Evolutionary conservation across 768 basidiomycete genomes (phyloP).

Genomic region (Amanita brunnescens): DNA sequence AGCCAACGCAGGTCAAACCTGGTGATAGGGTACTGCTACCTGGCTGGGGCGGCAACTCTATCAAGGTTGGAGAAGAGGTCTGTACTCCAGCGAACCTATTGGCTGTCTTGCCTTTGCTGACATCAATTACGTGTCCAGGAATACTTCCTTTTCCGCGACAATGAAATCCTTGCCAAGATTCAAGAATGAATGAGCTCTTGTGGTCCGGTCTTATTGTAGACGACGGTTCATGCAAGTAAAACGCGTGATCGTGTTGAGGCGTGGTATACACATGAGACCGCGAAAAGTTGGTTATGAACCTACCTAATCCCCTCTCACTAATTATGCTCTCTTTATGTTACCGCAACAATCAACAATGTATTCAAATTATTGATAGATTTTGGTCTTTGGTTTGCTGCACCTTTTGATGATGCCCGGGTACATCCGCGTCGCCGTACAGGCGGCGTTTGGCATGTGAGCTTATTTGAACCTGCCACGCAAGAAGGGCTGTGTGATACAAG

Average conservation of each 20-base stretch:
- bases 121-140: slow-evolving; percentile 45
- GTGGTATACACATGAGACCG: not conserved
- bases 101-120: slow-evolving; percentile 2
- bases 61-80: slow-evolving; percentile 97
- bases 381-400: not conserved
- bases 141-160: slow-evolving; percentile 90
- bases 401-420: no score
- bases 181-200: slow-evolving; percentile 53
- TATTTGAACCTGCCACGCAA: no score
- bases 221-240: not conserved
- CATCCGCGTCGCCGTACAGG: no score
- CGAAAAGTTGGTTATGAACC: slow-evolving; percentile 5
- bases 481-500: no score
- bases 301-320: slow-evolving; percentile 1
- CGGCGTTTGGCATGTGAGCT: no score
- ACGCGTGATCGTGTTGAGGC: not conserved
- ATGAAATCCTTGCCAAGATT: slow-evolving; percentile 94
- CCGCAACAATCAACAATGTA: not conserved
- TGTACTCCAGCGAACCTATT: slow-evolving; percentile 20
- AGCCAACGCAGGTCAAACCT: slow-evolving; percentile 70
- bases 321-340: not conserved
- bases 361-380: not conserved
- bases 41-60: slow-evolving; percentile 91
- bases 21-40: slow-evolving; percentile 93
- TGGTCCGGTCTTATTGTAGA: not conserved